Base-by-base conservation (phyloP, 2,329 filamentous ascomycete species). In the Microsporum canis region DNA sequence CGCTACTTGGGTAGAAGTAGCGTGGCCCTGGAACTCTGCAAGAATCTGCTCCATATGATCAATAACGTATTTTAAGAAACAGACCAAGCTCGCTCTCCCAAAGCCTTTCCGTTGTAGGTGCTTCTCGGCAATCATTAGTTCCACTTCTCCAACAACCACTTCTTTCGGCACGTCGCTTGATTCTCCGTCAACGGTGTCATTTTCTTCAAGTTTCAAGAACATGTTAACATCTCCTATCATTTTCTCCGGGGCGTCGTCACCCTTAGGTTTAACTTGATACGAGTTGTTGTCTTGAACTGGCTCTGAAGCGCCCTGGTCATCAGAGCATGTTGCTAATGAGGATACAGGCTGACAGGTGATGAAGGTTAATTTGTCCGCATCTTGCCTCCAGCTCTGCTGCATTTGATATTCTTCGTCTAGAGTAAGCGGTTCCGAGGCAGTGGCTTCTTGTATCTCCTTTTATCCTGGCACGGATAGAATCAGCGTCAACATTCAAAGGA, bases 341-440 rank as follows among this genome's bases (percentile, higher is more conserved):
- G 17, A 23, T 0, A 71, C 63, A 0, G 84, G 81, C 7, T 79
- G 76, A 70, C 90, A 96, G 60, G 88, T 75, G 71, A 97, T 96
- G 68, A 96, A 97, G 0, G 92, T 97, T 63, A 97, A 74, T 76
- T 97, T 97, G 75, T 97, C 91, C 31, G 77, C 74, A 47, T 94
- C 88, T 23, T 77, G 77, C 41, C 91, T 85, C 92, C 92, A 97
- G 65, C 85, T 89, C n/a, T 77, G 76, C 73, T 96, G 92, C 85
- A 96, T 97, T 57, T 84, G 82, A 73, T 94, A 90, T 78, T 97
- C 92, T 70, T 96, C 87, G 0, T 84, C 79, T 0, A 96, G 78
- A 0, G 82, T 85, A 58, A 97, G 80, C 0, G 87, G 88, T 64
- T 96, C 91, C 0, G 91, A 96, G 0, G 92, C 91, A 0, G 92